These are phyloP conservation scores for Aspergillus diversus DNA, from an alignment of 495 filamentous ascomycete species.

Conservation along the genomic window DNA sequence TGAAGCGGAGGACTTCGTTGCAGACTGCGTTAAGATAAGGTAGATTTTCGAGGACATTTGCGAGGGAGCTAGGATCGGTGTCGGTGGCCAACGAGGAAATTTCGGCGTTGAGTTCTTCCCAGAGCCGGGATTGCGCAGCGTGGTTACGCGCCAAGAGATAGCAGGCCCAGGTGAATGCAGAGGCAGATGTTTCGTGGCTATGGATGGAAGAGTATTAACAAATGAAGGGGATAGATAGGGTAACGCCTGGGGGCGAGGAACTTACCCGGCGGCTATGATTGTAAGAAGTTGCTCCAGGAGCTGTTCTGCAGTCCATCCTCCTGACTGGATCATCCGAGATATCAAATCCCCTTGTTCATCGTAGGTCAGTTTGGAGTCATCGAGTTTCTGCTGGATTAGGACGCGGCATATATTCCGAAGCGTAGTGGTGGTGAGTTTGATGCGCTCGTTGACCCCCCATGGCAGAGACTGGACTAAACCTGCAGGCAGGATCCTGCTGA, in stretches of 20 bases:
- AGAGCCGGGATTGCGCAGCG: neutral
- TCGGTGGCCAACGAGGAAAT: neutral
- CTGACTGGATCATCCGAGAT: neutral
- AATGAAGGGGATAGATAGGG: neutral
- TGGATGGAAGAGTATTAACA: neutral
- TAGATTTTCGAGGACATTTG: constrained; percentile 47
- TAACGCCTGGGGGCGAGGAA: neutral
- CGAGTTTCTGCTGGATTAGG: neutral
- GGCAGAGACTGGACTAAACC: neutral
- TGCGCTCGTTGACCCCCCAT: neutral
- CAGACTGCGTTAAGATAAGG: constrained; percentile 69
- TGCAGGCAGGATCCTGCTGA: neutral
- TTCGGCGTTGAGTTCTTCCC: neutral
- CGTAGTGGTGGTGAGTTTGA: neutral
- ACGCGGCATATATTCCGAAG: neutral
- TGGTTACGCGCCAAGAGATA: neutral
- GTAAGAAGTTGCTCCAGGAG: constrained; percentile 6
- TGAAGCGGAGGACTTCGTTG: constrained; percentile 73
- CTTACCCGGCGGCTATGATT: constrained; percentile 3
- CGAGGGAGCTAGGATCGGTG: neutral
- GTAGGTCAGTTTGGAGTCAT: neutral
- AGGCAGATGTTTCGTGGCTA: constrained; percentile 6
- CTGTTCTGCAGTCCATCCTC: neutral
- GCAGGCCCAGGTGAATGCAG: constrained; percentile 7
- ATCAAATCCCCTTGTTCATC: neutral